phyloP scores from a whole-genome alignment of 2,329 filamentous ascomycete species.

The Chaetothyriales sp. region DNA sequence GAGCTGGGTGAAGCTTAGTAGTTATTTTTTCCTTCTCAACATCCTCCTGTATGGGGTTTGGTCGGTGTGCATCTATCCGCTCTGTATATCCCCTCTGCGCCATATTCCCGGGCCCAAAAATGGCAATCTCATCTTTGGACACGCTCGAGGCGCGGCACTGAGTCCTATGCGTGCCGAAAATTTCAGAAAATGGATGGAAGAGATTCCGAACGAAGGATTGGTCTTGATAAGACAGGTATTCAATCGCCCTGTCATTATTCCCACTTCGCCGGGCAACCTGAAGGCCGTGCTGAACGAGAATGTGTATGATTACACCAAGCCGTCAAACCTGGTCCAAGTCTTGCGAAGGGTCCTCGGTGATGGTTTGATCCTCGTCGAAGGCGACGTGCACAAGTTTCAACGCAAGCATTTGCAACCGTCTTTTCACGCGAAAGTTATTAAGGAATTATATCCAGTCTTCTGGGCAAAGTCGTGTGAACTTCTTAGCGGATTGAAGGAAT shows the following conservation, averaged over 20 bases:
- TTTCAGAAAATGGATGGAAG: conserved; percentile 28
- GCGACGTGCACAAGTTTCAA: conserved; percentile 2
- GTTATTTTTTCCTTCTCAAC: background rate
- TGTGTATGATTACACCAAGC: conserved; percentile 1
- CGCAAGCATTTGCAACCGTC: conserved; percentile 1
- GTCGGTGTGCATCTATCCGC: conserved; percentile 6
- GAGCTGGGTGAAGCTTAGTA: background rate
- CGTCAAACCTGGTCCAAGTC: background rate
- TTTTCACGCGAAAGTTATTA: conserved; percentile 1
- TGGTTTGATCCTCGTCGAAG: conserved; percentile 2
- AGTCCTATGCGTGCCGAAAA: background rate
- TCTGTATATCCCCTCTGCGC: conserved; percentile 16
- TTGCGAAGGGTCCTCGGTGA: conserved; percentile 1
- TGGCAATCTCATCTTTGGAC: background rate
- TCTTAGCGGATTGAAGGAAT: background rate
- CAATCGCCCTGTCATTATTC: conserved; percentile 31
- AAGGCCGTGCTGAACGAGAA: conserved; percentile 27
- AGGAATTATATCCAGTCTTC: conserved; percentile 3
- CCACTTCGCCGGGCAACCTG: conserved; percentile 34
- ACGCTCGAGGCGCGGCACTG: background rate
- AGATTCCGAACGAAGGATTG: conserved; percentile 36
- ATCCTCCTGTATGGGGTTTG: background rate
- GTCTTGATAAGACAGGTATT: conserved; percentile 34
- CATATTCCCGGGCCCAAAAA: conserved; percentile 19
- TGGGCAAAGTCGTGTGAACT: conserved; percentile 1